Evolutionary conservation across 1,139 yeast genomes (phyloP).

Genomic region (Zhuliangozyma parablackwelliae): DNA sequence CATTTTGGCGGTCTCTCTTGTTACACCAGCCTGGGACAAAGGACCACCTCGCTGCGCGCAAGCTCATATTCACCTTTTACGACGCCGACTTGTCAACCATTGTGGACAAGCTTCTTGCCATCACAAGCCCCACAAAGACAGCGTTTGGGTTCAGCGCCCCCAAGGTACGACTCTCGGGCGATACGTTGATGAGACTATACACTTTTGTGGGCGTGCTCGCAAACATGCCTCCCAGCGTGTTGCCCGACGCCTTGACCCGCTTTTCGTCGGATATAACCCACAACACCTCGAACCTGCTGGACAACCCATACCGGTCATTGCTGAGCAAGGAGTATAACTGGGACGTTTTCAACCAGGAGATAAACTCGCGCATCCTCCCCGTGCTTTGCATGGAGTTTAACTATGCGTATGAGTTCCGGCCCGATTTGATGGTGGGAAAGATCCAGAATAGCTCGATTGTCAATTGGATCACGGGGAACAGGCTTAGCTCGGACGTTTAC

Average conservation of each 20-base stretch:
- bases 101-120: constrained; percentile 19
- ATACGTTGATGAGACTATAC: constrained; percentile 23
- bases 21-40: constrained; percentile 11
- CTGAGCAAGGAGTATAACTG: constrained; percentile 11
- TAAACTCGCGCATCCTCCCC: constrained; percentile 21
- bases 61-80: constrained; percentile 18
- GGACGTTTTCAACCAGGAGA: constrained; percentile 11
- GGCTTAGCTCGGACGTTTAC: constrained; percentile 23
- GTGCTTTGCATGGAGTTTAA: constrained; percentile 26
- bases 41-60: constrained; percentile 16
- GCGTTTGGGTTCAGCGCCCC: constrained; percentile 11
- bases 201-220: constrained; percentile 23
- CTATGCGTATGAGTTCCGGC: constrained; percentile 24
- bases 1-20: constrained; percentile 14
- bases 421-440: constrained; percentile 26
- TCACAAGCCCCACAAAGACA: constrained; percentile 17
- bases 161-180: constrained; percentile 24
- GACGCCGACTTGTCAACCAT: constrained; percentile 20
- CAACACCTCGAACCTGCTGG: constrained; percentile 14
- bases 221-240: constrained; percentile 17
- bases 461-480: constrained; percentile 37
- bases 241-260: constrained; percentile 15
- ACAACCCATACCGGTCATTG: constrained; percentile 19
- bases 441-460: constrained; percentile 33
- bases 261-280: constrained; percentile 26